phyloP scores from a whole-genome alignment of 768 basidiomycete species.

The Boletales sp. region DNA sequence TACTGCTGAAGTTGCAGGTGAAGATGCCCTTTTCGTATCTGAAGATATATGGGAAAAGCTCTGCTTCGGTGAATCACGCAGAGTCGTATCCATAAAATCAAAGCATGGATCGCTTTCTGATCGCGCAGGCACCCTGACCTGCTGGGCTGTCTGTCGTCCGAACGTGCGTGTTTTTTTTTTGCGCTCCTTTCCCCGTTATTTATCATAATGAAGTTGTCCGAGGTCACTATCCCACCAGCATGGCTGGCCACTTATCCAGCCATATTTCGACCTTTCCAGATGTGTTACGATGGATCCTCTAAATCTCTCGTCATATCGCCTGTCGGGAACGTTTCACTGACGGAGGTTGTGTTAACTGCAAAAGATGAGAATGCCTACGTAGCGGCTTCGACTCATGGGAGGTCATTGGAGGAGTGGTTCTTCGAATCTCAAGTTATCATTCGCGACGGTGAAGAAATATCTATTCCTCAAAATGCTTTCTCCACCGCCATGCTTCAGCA shows the following conservation, averaged over 20 bases:
- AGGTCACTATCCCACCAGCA: conserved; percentile 34
- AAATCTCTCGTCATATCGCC: conserved; percentile 18
- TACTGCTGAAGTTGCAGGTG: conserved; percentile 7
- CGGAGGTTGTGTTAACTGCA: conserved; percentile 51
- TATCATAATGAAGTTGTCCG: conserved; percentile 32
- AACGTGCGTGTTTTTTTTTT: conserved; percentile 32
- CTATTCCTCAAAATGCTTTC: conserved; percentile 19
- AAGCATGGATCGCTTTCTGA: conserved; percentile 7
- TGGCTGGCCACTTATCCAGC: conserved; percentile 38
- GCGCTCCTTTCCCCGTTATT: background rate
- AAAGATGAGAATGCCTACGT: conserved; percentile 47
- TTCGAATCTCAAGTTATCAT: conserved; percentile 42
- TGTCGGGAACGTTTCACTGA: conserved; percentile 37
- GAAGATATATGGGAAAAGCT: conserved; percentile 31
- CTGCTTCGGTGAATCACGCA: conserved; percentile 11
- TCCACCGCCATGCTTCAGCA: conserved; percentile 15
- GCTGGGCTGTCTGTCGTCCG: conserved; percentile 35
- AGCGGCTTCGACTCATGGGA: conserved; percentile 34
- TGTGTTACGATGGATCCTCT: background rate
- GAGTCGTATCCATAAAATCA: conserved; percentile 23
- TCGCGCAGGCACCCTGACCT: conserved; percentile 20
- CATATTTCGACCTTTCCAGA: conserved; percentile 32
- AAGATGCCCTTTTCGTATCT: conserved; percentile 29
- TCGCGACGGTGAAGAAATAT: conserved; percentile 46
- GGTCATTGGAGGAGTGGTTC: conserved; percentile 43